phyloP scores from a whole-genome alignment of 129 eudicot species.

The Cynara cardunculus region DNA sequence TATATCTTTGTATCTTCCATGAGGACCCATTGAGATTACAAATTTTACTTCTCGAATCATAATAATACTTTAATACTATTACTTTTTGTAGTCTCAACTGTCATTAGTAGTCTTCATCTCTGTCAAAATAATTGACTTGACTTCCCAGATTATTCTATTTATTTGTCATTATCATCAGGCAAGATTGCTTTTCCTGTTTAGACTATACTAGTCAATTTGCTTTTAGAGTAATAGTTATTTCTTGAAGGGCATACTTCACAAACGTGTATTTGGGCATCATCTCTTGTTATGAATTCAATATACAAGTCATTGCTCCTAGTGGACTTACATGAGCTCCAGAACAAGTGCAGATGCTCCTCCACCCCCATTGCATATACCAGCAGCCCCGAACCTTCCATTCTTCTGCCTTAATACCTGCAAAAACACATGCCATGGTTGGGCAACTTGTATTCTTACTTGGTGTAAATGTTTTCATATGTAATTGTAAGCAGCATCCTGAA shows the following conservation, averaged over 20 bases:
- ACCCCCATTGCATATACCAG: constrained; percentile 97
- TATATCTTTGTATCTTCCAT: neutral
- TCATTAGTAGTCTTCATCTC: neutral
- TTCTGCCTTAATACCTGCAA: constrained; percentile 70
- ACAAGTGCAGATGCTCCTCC: constrained; percentile 99
- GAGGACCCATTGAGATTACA: neutral
- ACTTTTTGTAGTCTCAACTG: neutral
- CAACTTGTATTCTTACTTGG: neutral
- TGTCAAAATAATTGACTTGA: neutral
- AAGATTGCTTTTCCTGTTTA: neutral
- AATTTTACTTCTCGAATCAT: neutral
- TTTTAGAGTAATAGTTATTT: neutral
- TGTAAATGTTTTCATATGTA: neutral
- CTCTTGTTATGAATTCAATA: neutral
- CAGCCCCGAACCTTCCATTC: constrained; percentile 80
- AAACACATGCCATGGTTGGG: constrained; percentile 7
- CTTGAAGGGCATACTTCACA: neutral
- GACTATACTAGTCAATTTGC: neutral
- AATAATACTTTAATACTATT: neutral
- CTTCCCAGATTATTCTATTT: neutral
- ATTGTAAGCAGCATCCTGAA: neutral
- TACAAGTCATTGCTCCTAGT: neutral
- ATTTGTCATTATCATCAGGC: neutral
- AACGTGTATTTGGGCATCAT: neutral
- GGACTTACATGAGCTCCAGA: constrained; percentile 77